Evolutionary conservation across 2,329 filamentous ascomycete genomes (phyloP), one percentile per base, ranked within the genome.

Genomic region (Madurella mycetomatis): DNA sequence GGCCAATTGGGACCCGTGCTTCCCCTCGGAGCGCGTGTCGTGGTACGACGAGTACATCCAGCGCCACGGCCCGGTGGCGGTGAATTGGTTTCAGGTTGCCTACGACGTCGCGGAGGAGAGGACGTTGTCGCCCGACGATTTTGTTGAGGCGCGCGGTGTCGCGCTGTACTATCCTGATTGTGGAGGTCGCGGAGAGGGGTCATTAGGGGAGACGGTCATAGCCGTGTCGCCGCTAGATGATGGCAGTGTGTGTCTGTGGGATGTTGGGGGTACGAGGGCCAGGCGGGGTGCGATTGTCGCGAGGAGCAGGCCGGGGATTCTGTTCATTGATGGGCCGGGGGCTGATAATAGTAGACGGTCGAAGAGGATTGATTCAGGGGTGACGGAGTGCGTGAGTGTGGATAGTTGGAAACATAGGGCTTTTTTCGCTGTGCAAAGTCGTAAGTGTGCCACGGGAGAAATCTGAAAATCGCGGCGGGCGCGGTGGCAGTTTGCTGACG

Each of bases 41-140:
- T 96, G 90, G 87, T 96, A 95, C 68, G 81, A 88, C 52, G 92
- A 96, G 69, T 96, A 91, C 66, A 86, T 95, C 58, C 89, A 92
- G 50, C 81, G 92, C 34, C 80, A 92, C 70, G 90, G 84, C 1
- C 84, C 86, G 0, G 77, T 90, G n/a, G 79, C 78, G 13, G 75
- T 90, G 50, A 86, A 81, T 63, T 96, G 92, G 92, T 76, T 95
- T 41, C 80, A 91, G 65, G 77, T 82, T 51, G 84, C 86, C 9
- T 70, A 71, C 9, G 66, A 75, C 40, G 66, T 34, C 70, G 72
- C 13, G 32, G 44, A 25, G 50, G 32, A 37, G 31, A 42, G 30
- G 30, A 18, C 47, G 16, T 67, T 70, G 15, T 63, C 69, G 49
- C 74, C 69, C 12, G 74, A 81, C 13, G 74, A 81, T 53, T 67